Evolutionary conservation across 1,284 basidiomycete genomes (phyloP).

Genomic region (Sparassis latifolia): DNA sequence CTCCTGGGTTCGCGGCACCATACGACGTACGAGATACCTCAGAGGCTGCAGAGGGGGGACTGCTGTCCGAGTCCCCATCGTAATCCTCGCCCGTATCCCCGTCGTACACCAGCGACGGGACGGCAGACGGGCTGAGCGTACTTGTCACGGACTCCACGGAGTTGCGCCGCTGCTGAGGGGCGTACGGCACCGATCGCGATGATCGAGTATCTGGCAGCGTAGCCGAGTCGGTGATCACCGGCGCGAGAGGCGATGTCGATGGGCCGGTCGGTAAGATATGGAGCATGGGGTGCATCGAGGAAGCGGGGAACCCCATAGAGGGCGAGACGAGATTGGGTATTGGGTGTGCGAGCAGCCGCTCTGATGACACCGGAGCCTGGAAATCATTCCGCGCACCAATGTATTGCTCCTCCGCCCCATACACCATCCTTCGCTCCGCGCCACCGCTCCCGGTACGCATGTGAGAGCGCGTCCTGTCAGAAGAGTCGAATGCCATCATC

Average conservation of each 20-base stretch:
- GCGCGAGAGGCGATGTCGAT: conserved; percentile 6
- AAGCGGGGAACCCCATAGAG: conserved; percentile 8
- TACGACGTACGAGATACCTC: conserved; percentile 20
- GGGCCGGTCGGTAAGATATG: conserved; percentile 7
- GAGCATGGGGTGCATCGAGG: conserved; percentile 5
- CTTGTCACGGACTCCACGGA: conserved; percentile 19
- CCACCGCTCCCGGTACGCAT: conserved; percentile 8
- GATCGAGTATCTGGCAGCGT: conserved; percentile 15
- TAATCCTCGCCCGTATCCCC: conserved; percentile 21
- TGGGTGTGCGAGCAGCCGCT: conserved; percentile 4
- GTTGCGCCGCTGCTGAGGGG: conserved; percentile 14
- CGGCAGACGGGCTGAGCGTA: conserved; percentile 25
- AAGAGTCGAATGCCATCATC: neutral
- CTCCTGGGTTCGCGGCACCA: conserved; percentile 3
- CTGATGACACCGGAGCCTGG: conserved; percentile 1
- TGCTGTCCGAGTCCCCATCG: conserved; percentile 27
- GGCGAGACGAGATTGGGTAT: neutral
- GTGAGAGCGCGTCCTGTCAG: conserved; percentile 5
- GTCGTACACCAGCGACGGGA: conserved; percentile 26
- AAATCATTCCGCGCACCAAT: conserved; percentile 6
- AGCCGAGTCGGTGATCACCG: conserved; percentile 7
- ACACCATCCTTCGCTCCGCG: conserved; percentile 2
- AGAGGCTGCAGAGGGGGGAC: conserved; percentile 23
- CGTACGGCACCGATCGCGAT: conserved; percentile 12
- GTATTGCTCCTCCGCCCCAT: conserved; percentile 5